Percentiles rank a stretch among this genome's conserved stretches.
phyloP scores from a whole-genome alignment of 2,329 filamentous ascomycete species.

The Microdochium trichocladiopsis region DNA sequence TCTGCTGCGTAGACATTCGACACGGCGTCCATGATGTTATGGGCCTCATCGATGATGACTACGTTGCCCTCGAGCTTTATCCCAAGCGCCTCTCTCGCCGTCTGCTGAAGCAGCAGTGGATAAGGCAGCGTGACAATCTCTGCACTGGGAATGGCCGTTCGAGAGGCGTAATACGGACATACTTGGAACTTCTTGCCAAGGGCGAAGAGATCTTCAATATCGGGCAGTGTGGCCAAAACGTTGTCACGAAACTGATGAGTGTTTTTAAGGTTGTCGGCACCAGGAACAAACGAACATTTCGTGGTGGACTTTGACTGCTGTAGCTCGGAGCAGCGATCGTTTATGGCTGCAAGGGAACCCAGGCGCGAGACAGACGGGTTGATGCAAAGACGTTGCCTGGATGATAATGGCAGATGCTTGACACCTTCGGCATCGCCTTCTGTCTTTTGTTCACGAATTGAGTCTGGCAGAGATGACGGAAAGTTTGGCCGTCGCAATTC shows the following conservation, averaged over 20 bases:
- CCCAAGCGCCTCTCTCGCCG: constrained; percentile 78
- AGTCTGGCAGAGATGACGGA: constrained; percentile 58
- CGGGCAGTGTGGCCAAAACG: constrained; percentile 74
- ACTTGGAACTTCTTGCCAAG: constrained; percentile 74
- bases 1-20: constrained; percentile 78
- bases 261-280: constrained; percentile 64
- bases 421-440: constrained; percentile 45
- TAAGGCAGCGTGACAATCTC: constrained; percentile 94
- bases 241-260: constrained; percentile 81
- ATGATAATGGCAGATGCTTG: constrained; percentile 79
- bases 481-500: constrained; percentile 75
- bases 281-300: constrained; percentile 71
- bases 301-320: constrained; percentile 66
- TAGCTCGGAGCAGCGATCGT: constrained; percentile 85
- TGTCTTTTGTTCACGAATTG: constrained; percentile 18
- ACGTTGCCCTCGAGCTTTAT: constrained; percentile 82
- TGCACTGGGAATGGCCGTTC: constrained; percentile 71
- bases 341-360: constrained; percentile 71
- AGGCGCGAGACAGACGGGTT: constrained; percentile 74
- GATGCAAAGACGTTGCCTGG: constrained; percentile 83
- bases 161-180: constrained; percentile 95
- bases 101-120: constrained; percentile 79
- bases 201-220: constrained; percentile 83
- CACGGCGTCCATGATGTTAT: constrained; percentile 96
- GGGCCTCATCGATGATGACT: constrained; percentile 94